A percentile compares a stretch with the other conserved stretches of the same genome.
Evolutionary conservation across 192 early-diverging fungal genomes (phyloP).

Genomic region (Neocallimastix lanati): DNA sequence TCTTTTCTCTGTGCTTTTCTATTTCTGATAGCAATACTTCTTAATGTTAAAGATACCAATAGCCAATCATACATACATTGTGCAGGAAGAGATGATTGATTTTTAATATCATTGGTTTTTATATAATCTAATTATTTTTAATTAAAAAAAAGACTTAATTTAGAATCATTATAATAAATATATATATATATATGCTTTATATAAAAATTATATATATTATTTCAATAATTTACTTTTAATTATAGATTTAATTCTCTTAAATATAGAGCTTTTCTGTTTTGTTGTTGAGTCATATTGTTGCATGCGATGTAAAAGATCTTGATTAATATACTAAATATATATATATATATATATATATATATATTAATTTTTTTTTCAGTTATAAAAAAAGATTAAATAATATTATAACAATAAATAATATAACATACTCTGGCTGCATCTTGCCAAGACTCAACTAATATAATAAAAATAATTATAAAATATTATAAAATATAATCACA

Average conservation of each 20-base stretch:
- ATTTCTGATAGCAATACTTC: not conserved
- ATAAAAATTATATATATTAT: too few relatives aligned
- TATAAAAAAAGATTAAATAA: too few relatives aligned
- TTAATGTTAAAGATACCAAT: constrained; percentile 14
- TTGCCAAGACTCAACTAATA: constrained; percentile 13
- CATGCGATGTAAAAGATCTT: constrained; percentile 25
- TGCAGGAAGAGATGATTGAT: constrained; percentile 25
- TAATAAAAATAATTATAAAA: too few relatives aligned
- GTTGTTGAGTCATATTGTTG: constrained; percentile 32
- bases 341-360: not conserved
- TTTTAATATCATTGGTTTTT: constrained; percentile 19
- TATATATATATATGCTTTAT: too few relatives aligned
- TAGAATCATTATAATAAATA: too few relatives aligned
- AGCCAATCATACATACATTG: constrained; percentile 33
- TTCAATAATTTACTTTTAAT: constrained; percentile 17
- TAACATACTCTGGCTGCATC: constrained; percentile 13
- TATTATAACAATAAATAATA: too few relatives aligned
- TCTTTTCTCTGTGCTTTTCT: not conserved
- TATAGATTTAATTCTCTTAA: constrained; percentile 20
- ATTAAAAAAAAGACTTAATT: too few relatives aligned
- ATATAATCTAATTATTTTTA: constrained; percentile 8
- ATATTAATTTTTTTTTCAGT: too few relatives aligned
- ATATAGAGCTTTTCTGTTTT: constrained; percentile 25
- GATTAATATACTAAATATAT: constrained; percentile 16
- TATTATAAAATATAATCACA: too few relatives aligned